Percentiles rank a stretch among this genome's conserved stretches.
Evolutionary conservation across 2,329 filamentous ascomycete genomes (phyloP).

Genomic region (Phialophora tarda): DNA sequence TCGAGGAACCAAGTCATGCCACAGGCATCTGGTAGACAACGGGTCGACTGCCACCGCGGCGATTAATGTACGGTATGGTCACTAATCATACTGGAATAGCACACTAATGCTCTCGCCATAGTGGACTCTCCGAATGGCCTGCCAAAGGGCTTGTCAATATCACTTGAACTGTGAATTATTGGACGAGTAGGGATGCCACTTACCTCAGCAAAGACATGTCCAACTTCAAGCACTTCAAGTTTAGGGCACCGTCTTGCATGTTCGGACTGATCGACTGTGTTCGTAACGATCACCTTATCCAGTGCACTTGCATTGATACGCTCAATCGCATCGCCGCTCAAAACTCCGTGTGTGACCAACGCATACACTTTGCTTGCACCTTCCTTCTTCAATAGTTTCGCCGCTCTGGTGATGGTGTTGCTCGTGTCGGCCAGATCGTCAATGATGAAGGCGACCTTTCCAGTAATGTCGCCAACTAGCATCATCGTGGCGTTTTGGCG

Average conservation of each 20-base stretch:
- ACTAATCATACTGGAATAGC: slow-evolving; percentile 80
- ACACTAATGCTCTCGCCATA: slow-evolving; percentile 98
- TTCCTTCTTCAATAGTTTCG: slow-evolving; percentile 95
- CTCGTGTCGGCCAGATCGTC: slow-evolving; percentile 95
- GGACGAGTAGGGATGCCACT: slow-evolving; percentile 35
- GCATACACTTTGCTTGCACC: slow-evolving; percentile 88
- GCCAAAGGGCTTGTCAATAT: slow-evolving; percentile 40
- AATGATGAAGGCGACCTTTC: slow-evolving; percentile 84
- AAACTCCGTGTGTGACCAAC: slow-evolving; percentile 89
- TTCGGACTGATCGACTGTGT: slow-evolving; percentile 87
- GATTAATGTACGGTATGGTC: not conserved
- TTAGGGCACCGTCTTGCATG: slow-evolving; percentile 80
- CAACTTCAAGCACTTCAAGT: slow-evolving; percentile 88
- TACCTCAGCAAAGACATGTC: slow-evolving; percentile 86
- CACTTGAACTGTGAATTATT: slow-evolving; percentile 1
- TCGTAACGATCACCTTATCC: slow-evolving; percentile 93
- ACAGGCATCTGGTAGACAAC: not conserved
- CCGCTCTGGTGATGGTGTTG: slow-evolving; percentile 94
- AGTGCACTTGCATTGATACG: slow-evolving; percentile 91
- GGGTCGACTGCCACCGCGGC: too few species aligned
- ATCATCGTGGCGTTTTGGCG: slow-evolving; percentile 86
- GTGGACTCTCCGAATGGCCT: slow-evolving; percentile 91
- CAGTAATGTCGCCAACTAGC: slow-evolving; percentile 84
- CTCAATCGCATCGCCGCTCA: slow-evolving; percentile 92
- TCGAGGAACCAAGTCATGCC: not conserved